A percentile compares a stretch with the other conserved stretches of the same genome.
phyloP scores from a whole-genome alignment of 176 grass and related monocot species.

The Juncus inflexus region DNA sequence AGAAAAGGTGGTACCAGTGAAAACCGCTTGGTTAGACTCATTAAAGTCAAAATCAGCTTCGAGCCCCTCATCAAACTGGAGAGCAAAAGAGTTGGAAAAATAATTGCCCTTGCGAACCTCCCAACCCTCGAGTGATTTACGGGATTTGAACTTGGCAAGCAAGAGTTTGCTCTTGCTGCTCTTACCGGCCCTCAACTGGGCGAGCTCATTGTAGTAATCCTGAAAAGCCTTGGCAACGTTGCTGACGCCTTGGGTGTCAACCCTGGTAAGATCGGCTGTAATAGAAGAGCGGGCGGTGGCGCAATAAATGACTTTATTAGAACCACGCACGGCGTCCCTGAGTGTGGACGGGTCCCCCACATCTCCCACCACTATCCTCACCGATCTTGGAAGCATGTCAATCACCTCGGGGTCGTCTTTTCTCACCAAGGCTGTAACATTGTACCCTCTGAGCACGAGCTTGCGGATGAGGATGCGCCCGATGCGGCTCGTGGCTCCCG shows the following conservation, averaged over 20 bases:
- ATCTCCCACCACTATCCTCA: conserved; percentile 76
- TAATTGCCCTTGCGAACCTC: conserved; percentile 74
- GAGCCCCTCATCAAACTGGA: conserved; percentile 70
- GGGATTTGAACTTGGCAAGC: conserved; percentile 89
- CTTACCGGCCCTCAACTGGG: conserved; percentile 92
- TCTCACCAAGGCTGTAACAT: conserved; percentile 94
- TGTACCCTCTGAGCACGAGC: conserved; percentile 95
- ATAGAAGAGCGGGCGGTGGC: conserved; percentile 90
- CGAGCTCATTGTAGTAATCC: conserved; percentile 94
- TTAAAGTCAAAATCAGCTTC: conserved; percentile 80
- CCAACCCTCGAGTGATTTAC: conserved; percentile 66
- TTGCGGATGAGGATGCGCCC: conserved; percentile 93
- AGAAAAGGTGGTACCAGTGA: conserved; percentile 52
- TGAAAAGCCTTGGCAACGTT: conserved; percentile 86
- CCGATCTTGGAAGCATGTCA: conserved; percentile 86
- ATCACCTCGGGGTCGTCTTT: conserved; percentile 77
- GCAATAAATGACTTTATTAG: conserved; percentile 97
- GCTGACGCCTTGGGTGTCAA: conserved; percentile 85
- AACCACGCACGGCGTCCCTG: conserved; percentile 60
- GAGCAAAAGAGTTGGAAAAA: conserved; percentile 51
- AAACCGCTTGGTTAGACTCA: conserved; percentile 53
- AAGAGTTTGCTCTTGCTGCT: conserved; percentile 98
- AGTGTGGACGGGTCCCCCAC: conserved; percentile 75
- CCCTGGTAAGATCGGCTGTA: conserved; percentile 89
- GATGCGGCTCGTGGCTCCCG: conserved; percentile 81